phyloP scores from a whole-genome alignment of 1,139 yeast genomes.

The Blastobotrys arbuscula region DNA sequence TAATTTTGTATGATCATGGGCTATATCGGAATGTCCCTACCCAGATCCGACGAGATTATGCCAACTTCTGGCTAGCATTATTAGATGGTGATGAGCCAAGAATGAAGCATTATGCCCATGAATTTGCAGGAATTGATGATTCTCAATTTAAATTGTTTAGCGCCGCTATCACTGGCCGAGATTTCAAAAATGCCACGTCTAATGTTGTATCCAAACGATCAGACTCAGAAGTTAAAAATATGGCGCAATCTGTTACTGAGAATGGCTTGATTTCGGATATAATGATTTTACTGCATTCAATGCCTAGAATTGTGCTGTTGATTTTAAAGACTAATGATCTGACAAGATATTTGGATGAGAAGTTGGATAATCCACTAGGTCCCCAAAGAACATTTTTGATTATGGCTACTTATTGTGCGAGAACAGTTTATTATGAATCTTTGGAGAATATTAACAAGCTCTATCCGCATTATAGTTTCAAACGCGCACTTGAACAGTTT shows the following conservation, averaged over 20 bases:
- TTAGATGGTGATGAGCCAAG: constrained; percentile 59
- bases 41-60: constrained; percentile 71
- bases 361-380: constrained; percentile 75
- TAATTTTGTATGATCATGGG: constrained; percentile 91
- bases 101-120: constrained; percentile 69
- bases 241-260: constrained; percentile 50
- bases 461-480: constrained; percentile 32
- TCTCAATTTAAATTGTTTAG: constrained; percentile 78
- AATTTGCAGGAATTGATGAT: constrained; percentile 76
- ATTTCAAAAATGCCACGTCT: constrained; percentile 61
- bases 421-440: constrained; percentile 65
- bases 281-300: constrained; percentile 69
- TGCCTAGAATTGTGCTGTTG: constrained; percentile 81
- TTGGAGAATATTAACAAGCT: constrained; percentile 38
- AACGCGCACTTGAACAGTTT: constrained; percentile 20
- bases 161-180: constrained; percentile 92
- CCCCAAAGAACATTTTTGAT: constrained; percentile 83
- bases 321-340: constrained; percentile 92
- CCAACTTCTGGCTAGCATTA: constrained; percentile 89
- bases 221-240: constrained; percentile 52
- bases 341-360: constrained; percentile 82
- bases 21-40: constrained; percentile 80
- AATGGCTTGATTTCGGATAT: constrained; percentile 66
- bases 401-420: constrained; percentile 85
- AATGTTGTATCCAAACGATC: constrained; percentile 52